Evolutionary conservation across 148 eudicot genomes (phyloP).

Genomic region (Diospyros lotus): DNA sequence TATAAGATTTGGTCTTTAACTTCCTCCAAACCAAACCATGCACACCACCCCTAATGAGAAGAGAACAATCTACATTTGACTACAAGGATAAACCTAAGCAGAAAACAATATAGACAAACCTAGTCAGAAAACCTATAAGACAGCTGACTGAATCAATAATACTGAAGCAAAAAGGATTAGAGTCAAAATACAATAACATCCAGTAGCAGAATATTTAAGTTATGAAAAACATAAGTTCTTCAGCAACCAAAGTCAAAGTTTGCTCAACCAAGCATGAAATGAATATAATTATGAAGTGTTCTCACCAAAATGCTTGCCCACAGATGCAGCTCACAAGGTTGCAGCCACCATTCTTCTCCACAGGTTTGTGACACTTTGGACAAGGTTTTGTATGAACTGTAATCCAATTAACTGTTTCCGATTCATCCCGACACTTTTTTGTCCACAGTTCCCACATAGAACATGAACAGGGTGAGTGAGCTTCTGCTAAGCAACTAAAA

Average conservation of each 20-base stretch:
- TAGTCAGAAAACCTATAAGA: not conserved
- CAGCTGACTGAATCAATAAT: not conserved
- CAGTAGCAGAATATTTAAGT: not conserved
- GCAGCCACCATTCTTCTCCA: conserved; percentile 83
- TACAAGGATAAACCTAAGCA: not conserved
- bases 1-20: no score
- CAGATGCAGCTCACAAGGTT: conserved; percentile 63
- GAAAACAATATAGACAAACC: not conserved
- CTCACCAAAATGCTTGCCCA: conserved; percentile 69
- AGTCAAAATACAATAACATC: no score
- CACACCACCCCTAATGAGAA: no score
- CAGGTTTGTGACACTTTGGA: conserved; percentile 68
- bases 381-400: conserved; percentile 59
- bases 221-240: conserved; percentile 3
- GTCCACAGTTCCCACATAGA: conserved; percentile 72
- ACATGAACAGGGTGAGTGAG: conserved; percentile 87
- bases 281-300: conserved; percentile 7
- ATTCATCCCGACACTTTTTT: conserved; percentile 64
- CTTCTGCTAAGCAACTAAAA: conserved; percentile 58
- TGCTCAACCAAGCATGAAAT: not conserved
- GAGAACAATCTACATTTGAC: not conserved
- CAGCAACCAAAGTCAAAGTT: not conserved
- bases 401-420: conserved; percentile 67
- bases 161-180: not conserved
- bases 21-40: no score